Evolutionary conservation across 2,329 filamentous ascomycete genomes (phyloP), one percentile per base, ranked within the genome.

Genomic region (Arthroderma uncinatum): DNA sequence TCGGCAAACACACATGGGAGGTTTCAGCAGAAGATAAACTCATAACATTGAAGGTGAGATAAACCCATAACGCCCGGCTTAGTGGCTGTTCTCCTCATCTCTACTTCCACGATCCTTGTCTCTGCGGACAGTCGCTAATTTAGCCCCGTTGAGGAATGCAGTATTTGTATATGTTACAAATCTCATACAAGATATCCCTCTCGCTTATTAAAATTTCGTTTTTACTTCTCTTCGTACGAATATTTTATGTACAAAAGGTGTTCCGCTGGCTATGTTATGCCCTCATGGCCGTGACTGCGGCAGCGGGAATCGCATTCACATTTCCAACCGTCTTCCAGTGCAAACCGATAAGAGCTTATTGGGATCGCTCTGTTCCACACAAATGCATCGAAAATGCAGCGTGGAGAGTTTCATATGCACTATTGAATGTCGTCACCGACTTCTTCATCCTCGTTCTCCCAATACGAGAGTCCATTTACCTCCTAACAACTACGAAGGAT

Each of bases 361-460:
- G 65, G 65, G 59, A 64, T 33, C 61, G 63, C 9, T 55, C 53
- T 0, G 62, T 63, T 34, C 55, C 55, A 1, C 40, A 56, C 14
- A 58, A 72, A 14, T 65, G 64, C 16, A 59, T 63, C n/a, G 60
- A 62, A 30, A 65, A 56, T 30, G 53, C 61, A 39, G 34, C 56
- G 14, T 60, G 60, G 40, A 65, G 63, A 59, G 56, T 65, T 25
- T 60, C 65, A 16, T 62, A 63, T 55, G 62, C 66, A 2, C 53
- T 60, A 14, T 59, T 67, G 42, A 67, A 67, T 30, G 64, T 65
- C n/a, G 14, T 62, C 9, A 64, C 63, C n/a, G 66, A 68, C 52
- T 57, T 66, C 19, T 16, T 60, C 6, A 65, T 68, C 44, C 54
- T 65, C 8, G 48, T 62, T 8, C 57, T 67, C 5, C 66, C 64